Percentiles rank a stretch among this genome's conserved stretches.
Evolutionary conservation across 2,329 filamentous ascomycete genomes (phyloP).

Genomic region (Aspergillus pseudotamarii): DNA sequence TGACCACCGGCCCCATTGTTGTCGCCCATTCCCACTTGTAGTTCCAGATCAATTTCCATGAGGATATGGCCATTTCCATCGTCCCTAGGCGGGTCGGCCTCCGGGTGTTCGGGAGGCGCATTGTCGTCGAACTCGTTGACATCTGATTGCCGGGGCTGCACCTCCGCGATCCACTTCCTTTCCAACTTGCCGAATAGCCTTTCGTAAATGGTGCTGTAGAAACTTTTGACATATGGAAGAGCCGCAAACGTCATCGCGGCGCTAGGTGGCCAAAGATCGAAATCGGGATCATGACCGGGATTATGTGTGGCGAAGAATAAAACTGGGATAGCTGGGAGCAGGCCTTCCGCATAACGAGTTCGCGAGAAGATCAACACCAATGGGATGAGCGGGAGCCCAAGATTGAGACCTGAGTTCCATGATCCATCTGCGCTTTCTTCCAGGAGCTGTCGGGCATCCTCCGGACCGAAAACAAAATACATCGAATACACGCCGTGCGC

Average conservation of each 20-base stretch:
- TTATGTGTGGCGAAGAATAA: slow-evolving; percentile 54
- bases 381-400: slow-evolving; percentile 69
- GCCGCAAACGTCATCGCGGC: slow-evolving; percentile 67
- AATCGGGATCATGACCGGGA: slow-evolving; percentile 50
- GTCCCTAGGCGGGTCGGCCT: slow-evolving; percentile 29
- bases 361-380: slow-evolving; percentile 69
- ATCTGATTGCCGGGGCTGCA: slow-evolving; percentile 59
- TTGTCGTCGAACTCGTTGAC: slow-evolving; percentile 36
- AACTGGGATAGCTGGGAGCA: slow-evolving; percentile 65
- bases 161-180: slow-evolving; percentile 63
- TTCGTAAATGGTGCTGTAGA: slow-evolving; percentile 66
- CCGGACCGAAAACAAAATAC: slow-evolving; percentile 65
- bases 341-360: slow-evolving; percentile 63
- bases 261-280: slow-evolving; percentile 67
- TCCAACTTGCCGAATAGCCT: slow-evolving; percentile 60
- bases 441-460: slow-evolving; percentile 62
- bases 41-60: slow-evolving; percentile 54
- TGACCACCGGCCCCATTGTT: slow-evolving; percentile 4
- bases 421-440: slow-evolving; percentile 38
- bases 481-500: slow-evolving; percentile 65
- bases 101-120: slow-evolving; percentile 38
- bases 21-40: slow-evolving; percentile 41
- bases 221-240: slow-evolving; percentile 65
- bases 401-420: slow-evolving; percentile 54
- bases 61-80: slow-evolving; percentile 46